Base-by-base conservation (phyloP, 1,139 yeast species). In the Saccharomyces uvarum region DNA sequence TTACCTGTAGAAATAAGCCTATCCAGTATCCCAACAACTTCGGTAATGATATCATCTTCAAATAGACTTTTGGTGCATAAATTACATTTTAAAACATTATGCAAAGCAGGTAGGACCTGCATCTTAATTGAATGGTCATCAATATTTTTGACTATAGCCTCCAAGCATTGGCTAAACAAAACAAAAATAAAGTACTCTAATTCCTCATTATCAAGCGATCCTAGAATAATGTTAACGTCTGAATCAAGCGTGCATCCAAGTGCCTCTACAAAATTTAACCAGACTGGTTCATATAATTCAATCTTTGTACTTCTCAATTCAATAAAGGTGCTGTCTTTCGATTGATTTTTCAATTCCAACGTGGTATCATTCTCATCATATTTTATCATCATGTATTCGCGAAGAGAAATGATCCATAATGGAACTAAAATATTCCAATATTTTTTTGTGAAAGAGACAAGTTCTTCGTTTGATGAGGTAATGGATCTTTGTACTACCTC, bases 261-360 rank as follows among this genome's bases (percentile, higher is more conserved):
- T 0, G 89, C 96, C 56, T 86, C 84, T 7, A 88, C 83, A 60
- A 89, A 78, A 63, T 86, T 88, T 48, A 87, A 74, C 97, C 97
- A 90, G 51, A 86, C 83, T 24, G 78, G 75, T 50, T 81, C 80
- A 67, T 83, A 88, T 4, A 81, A 63, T 60, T 82, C 88, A 16
- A 81, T 77, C 38, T 78, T 78, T 8, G 58, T 54, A 29, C 54
- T 54, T 48, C 53, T 56, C 0, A 59, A 56, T 51, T 63, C 64
- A 7, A 50, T 26, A 7, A 53, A 31, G 32, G 61, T 56, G 8
- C 54, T 61, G 13, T 55, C 57, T 16, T 53, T 56, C 48, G 58
- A 53, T 1, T 71, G 67, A 32, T 72, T 75, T 9, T 77, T 29
- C 24, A 11, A 42, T 13, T 49, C 47, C 4, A 44, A 27, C 8